Base-by-base conservation (phyloP, 352 stramenopile species). In the Halophytophthora polymorphica region DNA sequence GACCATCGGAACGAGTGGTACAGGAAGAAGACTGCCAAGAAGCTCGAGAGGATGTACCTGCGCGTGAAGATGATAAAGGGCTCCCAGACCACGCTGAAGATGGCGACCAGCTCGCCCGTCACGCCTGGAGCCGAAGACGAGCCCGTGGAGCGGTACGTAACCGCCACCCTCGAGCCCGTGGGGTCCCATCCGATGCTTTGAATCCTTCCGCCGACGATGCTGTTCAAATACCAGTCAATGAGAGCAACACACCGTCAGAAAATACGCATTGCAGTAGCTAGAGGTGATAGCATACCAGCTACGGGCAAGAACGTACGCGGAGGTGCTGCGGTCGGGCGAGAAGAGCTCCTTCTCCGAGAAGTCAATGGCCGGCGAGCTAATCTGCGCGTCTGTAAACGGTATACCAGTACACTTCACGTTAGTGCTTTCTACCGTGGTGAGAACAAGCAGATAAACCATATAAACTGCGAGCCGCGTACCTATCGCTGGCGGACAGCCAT, bases 61-160 rank as follows among this genome's bases (percentile, higher is more conserved):
- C 58, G 69, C 3, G 82, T 87, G 35, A 92, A 87, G 52, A 89
- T 89, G 19, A 92, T 61, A 55, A 86, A 90, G 7, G 82, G 82
- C 43, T 75, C 57, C 79, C 74, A 88, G 7, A 61, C 62, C 34
- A 90, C 82, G 3, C 55, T 75, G 63, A 89, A 88, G 56, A 92
- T 84, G 19, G 64, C 74, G 8, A 92, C 73, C 3, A 92, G 66
- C n/a, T 71, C 49, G 2, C 69, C 69, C 10, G 72, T 73, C 14
- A 70, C 58, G 17, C 66, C 59, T 43, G 62, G 50, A n/a, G 61
- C 41, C 12, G 45, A 49, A 34, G 38, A 53, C 36, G 22, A 62
- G 10, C 39, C 45, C 46, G 41, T 54, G 8, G 55, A 67, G 13
- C 43, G 59, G 53, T 83, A 92, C 22, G 74, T 86, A 43, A 89